Conservation (phyloP, 306 rosid genomes). For the Vigna radiata region DNA sequence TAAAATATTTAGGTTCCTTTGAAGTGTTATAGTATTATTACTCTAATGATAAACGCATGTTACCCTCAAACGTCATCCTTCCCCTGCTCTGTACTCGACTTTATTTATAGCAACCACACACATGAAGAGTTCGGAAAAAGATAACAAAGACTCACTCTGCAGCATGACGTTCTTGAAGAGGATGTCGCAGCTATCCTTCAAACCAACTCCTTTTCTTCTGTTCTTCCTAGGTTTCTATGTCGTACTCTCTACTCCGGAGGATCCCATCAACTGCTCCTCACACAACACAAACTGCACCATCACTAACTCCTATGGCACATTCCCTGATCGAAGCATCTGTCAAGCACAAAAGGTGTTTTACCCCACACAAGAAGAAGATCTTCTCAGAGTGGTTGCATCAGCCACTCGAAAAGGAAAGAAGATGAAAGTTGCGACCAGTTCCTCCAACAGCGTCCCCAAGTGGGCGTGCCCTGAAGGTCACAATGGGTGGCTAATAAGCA, state of each 20-base stretch:
- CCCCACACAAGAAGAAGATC: constrained; percentile 61
- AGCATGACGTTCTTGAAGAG: no score
- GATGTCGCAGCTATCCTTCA: no score
- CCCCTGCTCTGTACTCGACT: no score
- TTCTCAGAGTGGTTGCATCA: constrained; percentile 54
- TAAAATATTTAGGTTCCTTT: no score
- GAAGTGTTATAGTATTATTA: no score
- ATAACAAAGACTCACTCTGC: no score
- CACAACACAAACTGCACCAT: constrained; percentile 61
- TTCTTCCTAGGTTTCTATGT: constrained; percentile 3
- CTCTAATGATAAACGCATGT: no score
- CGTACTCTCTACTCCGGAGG: constrained; percentile 52
- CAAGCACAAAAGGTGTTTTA: constrained; percentile 47
- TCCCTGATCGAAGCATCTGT: constrained; percentile 68
- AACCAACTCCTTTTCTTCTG: not conserved
- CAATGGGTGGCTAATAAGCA: constrained; percentile 75
- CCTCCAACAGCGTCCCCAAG: constrained; percentile 79
- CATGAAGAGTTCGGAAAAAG: no score
- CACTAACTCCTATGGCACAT: constrained; percentile 67
- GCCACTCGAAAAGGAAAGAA: constrained; percentile 50
- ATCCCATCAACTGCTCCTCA: constrained; percentile 61
- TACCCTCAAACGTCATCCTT: no score
- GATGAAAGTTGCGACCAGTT: constrained; percentile 63
- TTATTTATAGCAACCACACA: no score
- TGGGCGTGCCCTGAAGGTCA: constrained; percentile 64